Base-by-base conservation (phyloP, 345 rosid genomes). In the Bretschneidera sinensis region DNA sequence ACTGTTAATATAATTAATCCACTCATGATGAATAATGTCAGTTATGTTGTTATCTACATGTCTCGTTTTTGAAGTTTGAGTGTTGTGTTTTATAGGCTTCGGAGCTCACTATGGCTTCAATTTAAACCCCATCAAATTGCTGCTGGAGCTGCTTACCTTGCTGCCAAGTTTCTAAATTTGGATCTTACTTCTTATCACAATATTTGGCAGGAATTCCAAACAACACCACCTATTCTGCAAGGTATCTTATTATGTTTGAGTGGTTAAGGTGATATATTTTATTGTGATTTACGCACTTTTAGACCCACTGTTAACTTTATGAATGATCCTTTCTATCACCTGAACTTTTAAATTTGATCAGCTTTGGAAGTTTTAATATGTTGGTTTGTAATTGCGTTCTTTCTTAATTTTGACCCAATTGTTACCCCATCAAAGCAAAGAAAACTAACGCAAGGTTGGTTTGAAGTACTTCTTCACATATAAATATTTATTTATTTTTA, bases 61-160 rank as follows among this genome's bases (percentile, higher is more conserved):
- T 20, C 22, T n/a, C n/a, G n/a, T 48, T 48, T 13, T 60, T 54
- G 39, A 51, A 33, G 21, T 25, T 14, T 18, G 24, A 17, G 9
- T 55, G n/a, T 57, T 74, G 45, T 66, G 35, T 73, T 69, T 72
- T 84, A 71, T 48, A 87, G 95, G 85, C 91, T 87, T 25, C 79
- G 91, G 65, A 85, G 85, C 74, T 85, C 95, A n/a, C 64, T 85
- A 51, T 87, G 95, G 95, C 89, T 87, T 64, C 95, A 83, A 69
- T 87, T 85, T 73, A 81, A 83, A 62, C 91, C 95, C 47, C 82
- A 79, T 61, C 88, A 87, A 22, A 87, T 87, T 73, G 95, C 95
- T 49, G 95, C 87, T 11, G 95, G 91, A 73, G 95, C 88, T 66
- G 88, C 86, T 13, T 83, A 69, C 71, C 87, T 87, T 59, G 95